phyloP scores from a whole-genome alignment of 2,329 filamentous ascomycete genomes.

The Fusarium neocosmosporiellum region DNA sequence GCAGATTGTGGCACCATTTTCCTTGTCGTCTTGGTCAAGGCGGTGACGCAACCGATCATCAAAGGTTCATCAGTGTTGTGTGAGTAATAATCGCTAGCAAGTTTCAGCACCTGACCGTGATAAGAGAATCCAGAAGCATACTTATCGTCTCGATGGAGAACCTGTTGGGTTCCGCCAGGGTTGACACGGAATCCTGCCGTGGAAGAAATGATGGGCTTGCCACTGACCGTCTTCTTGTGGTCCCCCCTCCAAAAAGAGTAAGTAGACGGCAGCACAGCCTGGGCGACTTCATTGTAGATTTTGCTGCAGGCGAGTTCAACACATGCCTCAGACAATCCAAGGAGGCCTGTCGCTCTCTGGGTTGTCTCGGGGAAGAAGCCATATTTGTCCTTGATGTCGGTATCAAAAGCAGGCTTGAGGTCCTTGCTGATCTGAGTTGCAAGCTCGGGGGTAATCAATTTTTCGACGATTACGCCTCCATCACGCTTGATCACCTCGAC shows the following conservation, averaged over 20 bases:
- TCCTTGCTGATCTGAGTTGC: conserved; percentile 51
- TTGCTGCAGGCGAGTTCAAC: conserved; percentile 51
- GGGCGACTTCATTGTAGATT: conserved; percentile 13
- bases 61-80: conserved; percentile 14
- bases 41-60: conserved; percentile 37
- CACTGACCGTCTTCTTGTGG: conserved; percentile 24
- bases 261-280: conserved; percentile 9
- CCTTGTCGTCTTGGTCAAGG: conserved; percentile 53
- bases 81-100: conserved; percentile 10
- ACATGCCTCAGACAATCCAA: conserved; percentile 52
- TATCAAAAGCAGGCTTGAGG: conserved; percentile 51
- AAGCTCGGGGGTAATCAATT: conserved; percentile 47
- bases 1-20: conserved; percentile 55
- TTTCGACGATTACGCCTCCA: conserved; percentile 52
- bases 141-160: conserved; percentile 47
- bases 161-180: conserved; percentile 54
- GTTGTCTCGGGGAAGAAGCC: conserved; percentile 55
- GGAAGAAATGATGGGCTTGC: conserved; percentile 51
- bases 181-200: conserved; percentile 53
- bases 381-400: conserved; percentile 49
- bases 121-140: background rate
- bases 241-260: conserved; percentile 11
- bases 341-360: conserved; percentile 52
- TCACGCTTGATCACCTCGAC: conserved; percentile 35
- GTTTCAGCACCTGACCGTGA: background rate